Evolutionary conservation across 1,284 basidiomycete genomes (phyloP).

Genomic region (Pascua guehoae): DNA sequence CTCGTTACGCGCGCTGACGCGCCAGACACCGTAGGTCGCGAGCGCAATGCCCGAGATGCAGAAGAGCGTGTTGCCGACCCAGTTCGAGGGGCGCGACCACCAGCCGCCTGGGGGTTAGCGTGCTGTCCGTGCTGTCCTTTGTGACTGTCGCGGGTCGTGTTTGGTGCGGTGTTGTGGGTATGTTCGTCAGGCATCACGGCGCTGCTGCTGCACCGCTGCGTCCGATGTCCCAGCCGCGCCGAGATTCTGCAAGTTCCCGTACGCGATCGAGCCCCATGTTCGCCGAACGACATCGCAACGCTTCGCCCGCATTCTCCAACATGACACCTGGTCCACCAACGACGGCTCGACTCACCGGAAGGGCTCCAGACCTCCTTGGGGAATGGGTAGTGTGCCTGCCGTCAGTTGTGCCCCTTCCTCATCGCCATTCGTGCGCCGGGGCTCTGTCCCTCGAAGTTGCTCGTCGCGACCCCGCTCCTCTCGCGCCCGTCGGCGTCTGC

Average conservation of each 20-base stretch:
- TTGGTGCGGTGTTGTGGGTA: no score
- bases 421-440: no score
- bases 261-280: no score
- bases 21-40: slow-evolving; percentile 53
- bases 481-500: neutral
- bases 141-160: neutral
- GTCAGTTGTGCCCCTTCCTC: slow-evolving; percentile 7
- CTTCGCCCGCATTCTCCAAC: no score
- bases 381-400: slow-evolving; percentile 54
- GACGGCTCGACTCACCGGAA: slow-evolving; percentile 32
- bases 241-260: no score
- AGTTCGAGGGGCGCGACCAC: slow-evolving; percentile 58
- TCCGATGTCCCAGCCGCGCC: no score
- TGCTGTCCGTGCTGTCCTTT: no score
- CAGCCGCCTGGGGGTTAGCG: slow-evolving; percentile 50
- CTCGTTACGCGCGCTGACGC: slow-evolving; percentile 53
- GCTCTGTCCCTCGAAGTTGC: no score
- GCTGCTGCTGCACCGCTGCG: no score
- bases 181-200: no score
- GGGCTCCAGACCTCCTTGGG: slow-evolving; percentile 59
- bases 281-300: no score
- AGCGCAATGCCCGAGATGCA: slow-evolving; percentile 51
- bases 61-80: slow-evolving; percentile 54
- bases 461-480: neutral
- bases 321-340: no score